Conservation (phyloP, 2,329 filamentous ascomycete species). For the Geoglossum cookeanum region DNA sequence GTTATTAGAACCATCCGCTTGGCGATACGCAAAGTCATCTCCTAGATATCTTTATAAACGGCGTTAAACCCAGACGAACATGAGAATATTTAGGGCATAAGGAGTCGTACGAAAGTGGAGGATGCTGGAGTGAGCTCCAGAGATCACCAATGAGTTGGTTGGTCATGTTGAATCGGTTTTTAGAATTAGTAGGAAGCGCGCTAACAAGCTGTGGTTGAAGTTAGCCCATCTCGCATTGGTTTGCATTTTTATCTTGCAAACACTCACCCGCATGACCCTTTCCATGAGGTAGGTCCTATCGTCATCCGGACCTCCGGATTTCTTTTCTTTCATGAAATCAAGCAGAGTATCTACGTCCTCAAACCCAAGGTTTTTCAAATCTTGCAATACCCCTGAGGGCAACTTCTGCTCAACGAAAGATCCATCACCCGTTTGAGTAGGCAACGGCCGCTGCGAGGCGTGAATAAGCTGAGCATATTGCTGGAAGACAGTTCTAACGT, state of each 20-base stretch:
- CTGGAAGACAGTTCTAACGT: constrained; percentile 23
- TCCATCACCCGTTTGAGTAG: constrained; percentile 43
- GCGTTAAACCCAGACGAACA: neutral
- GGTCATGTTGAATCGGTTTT: constrained; percentile 41
- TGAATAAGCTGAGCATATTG: constrained; percentile 28
- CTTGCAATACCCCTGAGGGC: constrained; percentile 33
- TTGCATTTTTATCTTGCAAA: neutral
- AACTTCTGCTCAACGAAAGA: constrained; percentile 31
- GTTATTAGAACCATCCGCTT: constrained; percentile 52
- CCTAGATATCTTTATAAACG: constrained; percentile 21
- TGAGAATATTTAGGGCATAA: constrained; percentile 5
- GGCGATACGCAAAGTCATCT: constrained; percentile 43
- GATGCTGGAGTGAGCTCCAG: constrained; percentile 57
- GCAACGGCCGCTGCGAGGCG: constrained; percentile 41
- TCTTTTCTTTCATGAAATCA: constrained; percentile 39
- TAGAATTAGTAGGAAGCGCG: constrained; percentile 41
- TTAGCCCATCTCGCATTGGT: neutral
- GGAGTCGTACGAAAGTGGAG: constrained; percentile 39
- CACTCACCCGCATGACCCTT: constrained; percentile 37
- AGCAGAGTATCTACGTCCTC: constrained; percentile 44
- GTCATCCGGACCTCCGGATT: constrained; percentile 41
- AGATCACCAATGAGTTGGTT: constrained; percentile 48
- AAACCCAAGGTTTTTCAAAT: constrained; percentile 36
- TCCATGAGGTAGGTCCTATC: constrained; percentile 69
- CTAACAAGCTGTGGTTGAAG: constrained; percentile 36